Conservation (phyloP, 768 basidiomycete species). For the Naganishia vaughanmartiniae region DNA sequence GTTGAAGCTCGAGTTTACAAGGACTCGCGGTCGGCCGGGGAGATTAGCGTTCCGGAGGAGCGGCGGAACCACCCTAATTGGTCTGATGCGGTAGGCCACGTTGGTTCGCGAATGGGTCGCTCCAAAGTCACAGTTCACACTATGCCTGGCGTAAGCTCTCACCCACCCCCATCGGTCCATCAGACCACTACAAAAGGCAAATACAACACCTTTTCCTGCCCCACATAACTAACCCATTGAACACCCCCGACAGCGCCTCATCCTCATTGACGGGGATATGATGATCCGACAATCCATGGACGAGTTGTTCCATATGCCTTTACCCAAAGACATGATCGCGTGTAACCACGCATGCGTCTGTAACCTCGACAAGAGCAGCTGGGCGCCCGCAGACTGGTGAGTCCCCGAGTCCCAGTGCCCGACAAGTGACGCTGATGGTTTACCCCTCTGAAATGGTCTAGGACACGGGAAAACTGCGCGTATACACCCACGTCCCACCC, state of each 20-base stretch:
- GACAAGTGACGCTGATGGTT: neutral
- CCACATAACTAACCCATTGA: too few species aligned
- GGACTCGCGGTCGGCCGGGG: too few species aligned
- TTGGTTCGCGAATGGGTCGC: too few species aligned
- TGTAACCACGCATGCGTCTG: slow-evolving; percentile 89
- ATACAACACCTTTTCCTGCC: too few species aligned
- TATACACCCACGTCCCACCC: slow-evolving; percentile 61
- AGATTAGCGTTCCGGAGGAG: too few species aligned
- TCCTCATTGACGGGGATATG: slow-evolving; percentile 51
- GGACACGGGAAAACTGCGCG: slow-evolving; percentile 82
- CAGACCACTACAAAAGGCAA: too few species aligned
- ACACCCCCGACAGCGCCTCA: slow-evolving; percentile 37
- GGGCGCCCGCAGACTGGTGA: slow-evolving; percentile 87
- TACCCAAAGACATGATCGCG: slow-evolving; percentile 67
- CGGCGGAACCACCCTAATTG: too few species aligned
- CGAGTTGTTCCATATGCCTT: slow-evolving; percentile 46
- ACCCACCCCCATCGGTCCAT: too few species aligned
- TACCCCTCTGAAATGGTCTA: slow-evolving; percentile 43
- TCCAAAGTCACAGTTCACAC: too few species aligned
- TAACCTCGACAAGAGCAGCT: slow-evolving; percentile 76
- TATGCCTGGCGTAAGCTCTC: too few species aligned
- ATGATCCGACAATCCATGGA: slow-evolving; percentile 46
- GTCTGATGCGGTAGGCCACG: too few species aligned
- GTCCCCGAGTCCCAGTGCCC: slow-evolving; percentile 30
- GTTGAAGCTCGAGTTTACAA: too few species aligned